Evolutionary conservation across 2,329 filamentous ascomycete genomes (phyloP).

Genomic region (Phoma herbarum): DNA sequence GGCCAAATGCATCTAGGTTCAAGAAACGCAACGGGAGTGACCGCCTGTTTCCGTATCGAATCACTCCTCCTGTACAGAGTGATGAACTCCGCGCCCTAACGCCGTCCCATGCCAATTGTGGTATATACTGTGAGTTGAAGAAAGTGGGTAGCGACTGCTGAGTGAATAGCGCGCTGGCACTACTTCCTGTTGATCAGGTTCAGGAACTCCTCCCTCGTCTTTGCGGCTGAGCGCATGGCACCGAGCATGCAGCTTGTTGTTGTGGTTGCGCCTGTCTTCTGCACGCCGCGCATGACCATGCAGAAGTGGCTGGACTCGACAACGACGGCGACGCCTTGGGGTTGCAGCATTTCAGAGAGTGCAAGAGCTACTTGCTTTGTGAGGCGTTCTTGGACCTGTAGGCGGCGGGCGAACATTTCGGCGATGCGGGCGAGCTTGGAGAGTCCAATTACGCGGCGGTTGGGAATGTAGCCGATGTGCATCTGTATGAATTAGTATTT

Average conservation of each 20-base stretch:
- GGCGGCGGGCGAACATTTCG: conserved; percentile 91
- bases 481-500: conserved; percentile 65
- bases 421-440: conserved; percentile 96
- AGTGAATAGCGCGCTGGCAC: neutral
- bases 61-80: conserved; percentile 30
- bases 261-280: conserved; percentile 86
- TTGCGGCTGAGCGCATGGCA: conserved; percentile 89
- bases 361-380: conserved; percentile 96
- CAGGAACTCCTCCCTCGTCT: conserved; percentile 95
- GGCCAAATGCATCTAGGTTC: conserved; percentile 36
- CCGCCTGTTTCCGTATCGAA: conserved; percentile 19
- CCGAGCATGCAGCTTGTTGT: conserved; percentile 98
- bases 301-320: conserved; percentile 97
- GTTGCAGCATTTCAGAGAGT: conserved; percentile 89
- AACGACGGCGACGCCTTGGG: conserved; percentile 93
- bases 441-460: conserved; percentile 88
- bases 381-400: conserved; percentile 95
- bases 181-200: conserved; percentile 65
- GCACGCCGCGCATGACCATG: conserved; percentile 99
- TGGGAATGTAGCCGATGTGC: conserved; percentile 98
- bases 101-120: conserved; percentile 13
- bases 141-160: conserved; percentile 1
- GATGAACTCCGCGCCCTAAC: conserved; percentile 41
- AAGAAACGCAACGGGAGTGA: conserved; percentile 24
- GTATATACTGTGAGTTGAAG: conserved; percentile 5